Evolutionary conservation across 257 asterid genomes (phyloP).

Genomic region (Jacaranda copaia): DNA sequence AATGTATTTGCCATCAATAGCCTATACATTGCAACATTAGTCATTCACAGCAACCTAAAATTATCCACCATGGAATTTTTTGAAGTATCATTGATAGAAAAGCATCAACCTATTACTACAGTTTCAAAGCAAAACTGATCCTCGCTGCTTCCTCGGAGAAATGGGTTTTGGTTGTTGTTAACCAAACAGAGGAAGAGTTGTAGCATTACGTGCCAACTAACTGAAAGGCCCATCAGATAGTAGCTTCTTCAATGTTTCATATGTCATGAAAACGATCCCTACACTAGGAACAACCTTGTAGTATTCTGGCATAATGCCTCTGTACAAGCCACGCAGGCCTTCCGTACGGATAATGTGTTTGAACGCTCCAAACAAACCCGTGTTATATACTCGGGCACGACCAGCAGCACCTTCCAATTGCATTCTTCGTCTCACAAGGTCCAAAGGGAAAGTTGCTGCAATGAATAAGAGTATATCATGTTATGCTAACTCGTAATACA

Average conservation of each 20-base stretch:
- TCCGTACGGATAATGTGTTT: conserved; percentile 65
- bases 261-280: conserved; percentile 95
- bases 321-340: conserved; percentile 86
- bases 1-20: conserved; percentile 37
- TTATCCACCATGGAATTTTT: conserved; percentile 38
- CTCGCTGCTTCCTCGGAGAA: conserved; percentile 15
- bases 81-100: conserved; percentile 6
- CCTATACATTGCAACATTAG: conserved; percentile 56
- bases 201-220: conserved; percentile 22
- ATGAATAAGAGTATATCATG: conserved; percentile 4
- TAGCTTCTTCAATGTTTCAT: conserved; percentile 82
- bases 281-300: conserved; percentile 96
- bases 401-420: conserved; percentile 96
- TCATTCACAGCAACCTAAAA: conserved; percentile 50
- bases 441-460: conserved; percentile 92
- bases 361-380: conserved; percentile 78
- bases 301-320: conserved; percentile 95
- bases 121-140: conserved; percentile 50
- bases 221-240: conserved; percentile 63
- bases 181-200: not conserved
- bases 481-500: not conserved
- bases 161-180: conserved; percentile 21
- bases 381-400: conserved; percentile 78
- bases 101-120: conserved; percentile 37
- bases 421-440: conserved; percentile 95